Conservation (phyloP, 345 rosid genomes). For the Eucalyptus fibrosa region DNA sequence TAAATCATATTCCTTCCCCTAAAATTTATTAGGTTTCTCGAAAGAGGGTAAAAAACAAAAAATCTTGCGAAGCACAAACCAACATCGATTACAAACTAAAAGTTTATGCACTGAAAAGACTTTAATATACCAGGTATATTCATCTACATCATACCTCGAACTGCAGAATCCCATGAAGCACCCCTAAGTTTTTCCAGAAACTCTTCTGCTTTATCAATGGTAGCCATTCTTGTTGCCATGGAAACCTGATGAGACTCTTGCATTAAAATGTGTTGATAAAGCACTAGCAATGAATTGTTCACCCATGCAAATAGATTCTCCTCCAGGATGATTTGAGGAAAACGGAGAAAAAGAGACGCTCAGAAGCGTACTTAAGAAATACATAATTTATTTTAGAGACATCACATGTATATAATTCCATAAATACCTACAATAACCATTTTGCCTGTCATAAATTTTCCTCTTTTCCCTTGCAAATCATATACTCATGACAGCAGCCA, state of each 20-base stretch:
- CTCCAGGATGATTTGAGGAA: too few relatives aligned
- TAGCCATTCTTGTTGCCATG: too few relatives aligned
- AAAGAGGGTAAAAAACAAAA: background rate
- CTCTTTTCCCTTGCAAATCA: background rate
- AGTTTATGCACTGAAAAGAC: background rate
- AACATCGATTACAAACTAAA: background rate
- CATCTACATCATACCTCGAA: slow-evolving; percentile 43
- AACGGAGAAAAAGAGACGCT: too few relatives aligned
- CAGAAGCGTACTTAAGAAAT: too few relatives aligned
- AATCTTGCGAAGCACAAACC: background rate
- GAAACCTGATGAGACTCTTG: too few relatives aligned
- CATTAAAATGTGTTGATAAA: too few relatives aligned
- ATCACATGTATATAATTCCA: background rate
- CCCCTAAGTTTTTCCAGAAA: slow-evolving; percentile 72
- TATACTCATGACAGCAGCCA: background rate
- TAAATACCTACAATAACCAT: background rate
- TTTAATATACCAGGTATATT: background rate
- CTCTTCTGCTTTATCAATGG: slow-evolving; percentile 61
- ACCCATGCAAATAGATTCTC: too few relatives aligned
- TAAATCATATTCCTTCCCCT: background rate
- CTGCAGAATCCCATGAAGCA: slow-evolving; percentile 82
- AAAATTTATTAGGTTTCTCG: background rate
- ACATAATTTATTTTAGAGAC: background rate
- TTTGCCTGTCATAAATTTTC: too few relatives aligned
- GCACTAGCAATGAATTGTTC: too few relatives aligned